Percentiles rank a stretch among this genome's conserved stretches.
phyloP scores from a whole-genome alignment of 768 basidiomycete genomes.

The Lactarius indigo region DNA sequence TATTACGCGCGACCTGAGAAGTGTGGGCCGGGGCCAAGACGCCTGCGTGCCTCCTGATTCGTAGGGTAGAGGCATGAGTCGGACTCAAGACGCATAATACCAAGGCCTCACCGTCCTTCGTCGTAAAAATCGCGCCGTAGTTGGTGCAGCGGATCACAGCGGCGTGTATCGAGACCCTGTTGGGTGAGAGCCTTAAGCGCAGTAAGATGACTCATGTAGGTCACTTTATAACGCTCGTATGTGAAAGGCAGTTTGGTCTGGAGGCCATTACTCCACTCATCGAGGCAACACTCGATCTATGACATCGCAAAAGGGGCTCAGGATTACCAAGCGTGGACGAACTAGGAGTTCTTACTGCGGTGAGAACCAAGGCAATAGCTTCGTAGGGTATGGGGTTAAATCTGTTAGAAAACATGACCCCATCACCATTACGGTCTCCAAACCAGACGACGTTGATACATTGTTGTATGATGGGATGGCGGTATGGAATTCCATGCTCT shows the following conservation, averaged over 20 bases:
- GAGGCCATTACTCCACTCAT: slow-evolving; percentile 4
- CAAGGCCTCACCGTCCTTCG: slow-evolving; percentile 7
- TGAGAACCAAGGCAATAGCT: not conserved
- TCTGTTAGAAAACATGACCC: slow-evolving; percentile 1
- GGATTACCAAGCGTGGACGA: not conserved
- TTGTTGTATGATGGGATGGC: slow-evolving; percentile 10
- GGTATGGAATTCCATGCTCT: not conserved
- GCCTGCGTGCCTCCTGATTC: slow-evolving; percentile 10
- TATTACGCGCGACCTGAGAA: not conserved
- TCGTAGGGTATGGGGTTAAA: slow-evolving; percentile 15
- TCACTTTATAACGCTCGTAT: slow-evolving; percentile 4
- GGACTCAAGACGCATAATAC: not conserved
- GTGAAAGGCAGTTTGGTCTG: slow-evolving; percentile 1
- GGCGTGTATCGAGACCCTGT: slow-evolving; percentile 11
- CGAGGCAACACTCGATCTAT: slow-evolving; percentile 14
- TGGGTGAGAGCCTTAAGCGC: slow-evolving; percentile 6
- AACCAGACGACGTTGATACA: slow-evolving; percentile 10
- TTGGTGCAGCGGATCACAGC: slow-evolving; percentile 8
- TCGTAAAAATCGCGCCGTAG: slow-evolving; percentile 8
- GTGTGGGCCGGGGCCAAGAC: not conserved
- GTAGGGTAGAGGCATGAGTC: not conserved
- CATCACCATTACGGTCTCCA: not conserved
- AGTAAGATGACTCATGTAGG: not conserved
- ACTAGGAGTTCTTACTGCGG: not conserved
- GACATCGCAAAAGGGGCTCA: not conserved